Conservation (phyloP, 192 early-diverging fungal species). For the Geosiphon pyriformis region DNA sequence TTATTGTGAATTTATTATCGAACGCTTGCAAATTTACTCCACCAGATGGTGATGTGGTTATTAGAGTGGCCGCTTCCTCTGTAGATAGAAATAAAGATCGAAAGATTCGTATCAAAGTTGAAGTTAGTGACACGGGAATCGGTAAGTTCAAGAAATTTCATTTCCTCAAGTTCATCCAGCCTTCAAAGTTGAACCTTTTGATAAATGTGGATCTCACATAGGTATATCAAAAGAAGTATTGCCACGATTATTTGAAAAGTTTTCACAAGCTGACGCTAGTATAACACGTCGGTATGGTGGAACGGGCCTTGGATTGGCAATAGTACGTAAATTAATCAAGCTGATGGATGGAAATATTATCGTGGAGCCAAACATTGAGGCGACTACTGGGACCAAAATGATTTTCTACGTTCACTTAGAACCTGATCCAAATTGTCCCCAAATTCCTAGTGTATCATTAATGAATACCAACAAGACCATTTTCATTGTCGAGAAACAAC, state of each 20-base stretch:
- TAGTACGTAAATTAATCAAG: slow-evolving; percentile 35
- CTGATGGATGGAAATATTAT: slow-evolving; percentile 39
- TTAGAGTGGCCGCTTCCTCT: slow-evolving; percentile 1
- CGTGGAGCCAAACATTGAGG: slow-evolving; percentile 4
- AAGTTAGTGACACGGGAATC: slow-evolving; percentile 40
- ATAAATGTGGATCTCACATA: neutral
- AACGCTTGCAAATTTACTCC: slow-evolving; percentile 54
- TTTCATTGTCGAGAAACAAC: slow-evolving; percentile 5
- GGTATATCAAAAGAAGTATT: slow-evolving; percentile 20
- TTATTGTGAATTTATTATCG: slow-evolving; percentile 47
- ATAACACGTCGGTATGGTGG: slow-evolving; percentile 43
- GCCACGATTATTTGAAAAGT: slow-evolving; percentile 34
- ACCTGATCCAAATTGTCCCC: slow-evolving; percentile 3
- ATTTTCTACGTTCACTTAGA: slow-evolving; percentile 7
- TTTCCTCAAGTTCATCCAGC: neutral
- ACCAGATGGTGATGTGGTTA: slow-evolving; percentile 28
- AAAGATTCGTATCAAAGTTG: slow-evolving; percentile 7
- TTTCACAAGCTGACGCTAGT: slow-evolving; percentile 43
- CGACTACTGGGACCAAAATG: slow-evolving; percentile 8
- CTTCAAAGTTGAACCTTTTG: neutral
- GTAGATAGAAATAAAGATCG: neutral
- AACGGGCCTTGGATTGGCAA: slow-evolving; percentile 36
- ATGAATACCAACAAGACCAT: neutral
- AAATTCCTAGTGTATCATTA: neutral
- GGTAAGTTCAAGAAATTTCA: too few species aligned